Base-by-base conservation (phyloP, 2,329 filamentous ascomycete genomes). In the Emergomyces pasteurianus region DNA sequence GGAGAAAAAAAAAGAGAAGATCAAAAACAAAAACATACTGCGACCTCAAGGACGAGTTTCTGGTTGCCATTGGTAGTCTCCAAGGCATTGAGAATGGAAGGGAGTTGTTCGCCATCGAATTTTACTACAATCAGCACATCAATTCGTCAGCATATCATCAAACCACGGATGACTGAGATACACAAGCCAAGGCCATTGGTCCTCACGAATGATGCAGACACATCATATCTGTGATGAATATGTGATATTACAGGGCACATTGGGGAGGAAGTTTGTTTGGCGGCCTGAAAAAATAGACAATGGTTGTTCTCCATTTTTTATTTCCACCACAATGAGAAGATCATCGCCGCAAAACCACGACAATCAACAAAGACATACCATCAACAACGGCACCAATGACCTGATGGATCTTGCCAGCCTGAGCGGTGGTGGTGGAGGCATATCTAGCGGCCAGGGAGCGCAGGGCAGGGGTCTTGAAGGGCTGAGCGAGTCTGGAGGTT, bases 311-410 rank as follows among this genome's bases (percentile, higher is more conserved):
- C 12, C 28, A 28, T 12, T 10, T 26, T 14, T 50, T 52, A 34
- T 53, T 21, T 34, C 16, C 50, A n/a, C 28, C 28, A 21, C 28
- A 23, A 52, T 7, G 34, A 31, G 36, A 40, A 6, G 9, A 14
- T 34, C 12, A 12, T 6, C n/a, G 18, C 12, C 34, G 40, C 40
- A 16, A 40, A 40, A 42, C 5, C 40, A 42, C 9, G 14, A 38
- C 18, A 55, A 36, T 26, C 26, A 18, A 28, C n/a, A 54, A 16
- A 28, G 3, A 75, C 89, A 82, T 83, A 95, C 90, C 91, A 82
- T 97, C 94, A 73, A 97, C 94, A 77, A 97, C 92, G 82, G 94
- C 92, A 89, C 94, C 92, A 81, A 96, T 96, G 79, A 96, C 92
- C 82, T 91, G 81, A 76, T 84, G 80, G 74, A 86, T 81, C 79